phyloP scores from a whole-genome alignment of 306 rosid genomes.

The Amphicarpaea edgeworthii region DNA sequence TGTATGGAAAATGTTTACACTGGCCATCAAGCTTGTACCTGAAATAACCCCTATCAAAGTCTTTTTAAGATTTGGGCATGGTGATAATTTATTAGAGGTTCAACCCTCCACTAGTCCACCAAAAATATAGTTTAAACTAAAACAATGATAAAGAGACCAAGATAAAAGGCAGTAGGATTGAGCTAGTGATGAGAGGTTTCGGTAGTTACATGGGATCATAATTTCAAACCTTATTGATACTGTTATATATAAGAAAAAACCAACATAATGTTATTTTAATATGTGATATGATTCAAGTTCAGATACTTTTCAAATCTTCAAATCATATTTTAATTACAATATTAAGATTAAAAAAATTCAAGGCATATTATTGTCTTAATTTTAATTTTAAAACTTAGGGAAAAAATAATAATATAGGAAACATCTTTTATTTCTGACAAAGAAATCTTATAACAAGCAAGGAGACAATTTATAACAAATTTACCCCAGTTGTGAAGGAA shows the following conservation, averaged over 20 bases:
- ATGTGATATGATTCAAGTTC: not conserved
- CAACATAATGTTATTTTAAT: too few species aligned
- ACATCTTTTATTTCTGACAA: not conserved
- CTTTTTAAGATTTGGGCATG: not conserved
- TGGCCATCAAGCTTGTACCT: conserved; percentile 3
- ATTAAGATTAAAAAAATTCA: not conserved
- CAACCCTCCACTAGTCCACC: not conserved
- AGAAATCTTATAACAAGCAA: conserved; percentile 27
- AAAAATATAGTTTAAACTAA: not conserved
- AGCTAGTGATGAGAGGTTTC: not conserved
- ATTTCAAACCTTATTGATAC: not conserved
- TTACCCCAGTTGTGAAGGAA: conserved; percentile 83
- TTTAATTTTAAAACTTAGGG: not conserved
- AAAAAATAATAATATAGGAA: not conserved
- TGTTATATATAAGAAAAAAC: not conserved
- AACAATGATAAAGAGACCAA: too few species aligned
- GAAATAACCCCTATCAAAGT: not conserved
- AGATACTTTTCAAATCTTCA: not conserved
- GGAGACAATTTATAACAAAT: conserved; percentile 29
- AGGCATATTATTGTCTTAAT: not conserved
- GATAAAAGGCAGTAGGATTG: not conserved
- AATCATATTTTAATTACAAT: conserved; percentile 11
- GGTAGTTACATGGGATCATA: too few species aligned
- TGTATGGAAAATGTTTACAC: too few species aligned
- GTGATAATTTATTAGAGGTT: conserved; percentile 1